Conservation (phyloP, 148 eudicot genomes). For the Rhododendron griersonianum region DNA sequence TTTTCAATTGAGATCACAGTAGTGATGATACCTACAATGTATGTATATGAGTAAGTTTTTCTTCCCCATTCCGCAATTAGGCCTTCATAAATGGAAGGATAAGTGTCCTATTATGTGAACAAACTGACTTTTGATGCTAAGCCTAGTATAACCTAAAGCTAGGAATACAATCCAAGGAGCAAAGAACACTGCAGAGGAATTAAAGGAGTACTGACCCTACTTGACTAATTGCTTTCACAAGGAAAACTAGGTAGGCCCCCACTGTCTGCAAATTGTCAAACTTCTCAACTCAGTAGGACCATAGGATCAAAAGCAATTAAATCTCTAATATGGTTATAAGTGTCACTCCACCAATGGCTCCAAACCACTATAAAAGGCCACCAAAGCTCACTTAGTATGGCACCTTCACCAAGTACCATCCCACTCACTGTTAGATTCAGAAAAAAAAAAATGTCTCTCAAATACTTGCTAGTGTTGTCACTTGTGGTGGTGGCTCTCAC, state of each 20-base stretch:
- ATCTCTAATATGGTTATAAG: neutral
- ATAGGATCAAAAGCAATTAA: neutral
- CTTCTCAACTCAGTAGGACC: neutral
- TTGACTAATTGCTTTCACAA: neutral
- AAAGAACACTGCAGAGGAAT: neutral
- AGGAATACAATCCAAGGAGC: neutral
- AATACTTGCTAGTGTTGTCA: neutral
- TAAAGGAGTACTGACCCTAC: neutral
- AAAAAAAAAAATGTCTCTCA: neutral
- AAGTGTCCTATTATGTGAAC: neutral
- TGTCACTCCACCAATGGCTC: neutral
- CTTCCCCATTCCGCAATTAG: neutral
- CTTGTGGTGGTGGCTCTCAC: slow-evolving; percentile 10
- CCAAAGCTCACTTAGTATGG: neutral
- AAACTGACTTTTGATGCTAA: neutral
- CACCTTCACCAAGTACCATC: neutral
- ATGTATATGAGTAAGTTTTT: neutral
- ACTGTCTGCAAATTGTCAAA: neutral
- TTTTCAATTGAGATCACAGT: neutral
- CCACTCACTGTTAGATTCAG: neutral
- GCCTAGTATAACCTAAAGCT: neutral
- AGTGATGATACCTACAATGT: neutral
- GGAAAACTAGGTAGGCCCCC: too few relatives aligned
- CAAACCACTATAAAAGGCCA: slow-evolving; percentile 1
- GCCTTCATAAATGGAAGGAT: neutral